Percentiles rank a stretch among this genome's conserved stretches.
Conservation (phyloP, 257 asterid genomes). For the Euphrasia confusa region DNA sequence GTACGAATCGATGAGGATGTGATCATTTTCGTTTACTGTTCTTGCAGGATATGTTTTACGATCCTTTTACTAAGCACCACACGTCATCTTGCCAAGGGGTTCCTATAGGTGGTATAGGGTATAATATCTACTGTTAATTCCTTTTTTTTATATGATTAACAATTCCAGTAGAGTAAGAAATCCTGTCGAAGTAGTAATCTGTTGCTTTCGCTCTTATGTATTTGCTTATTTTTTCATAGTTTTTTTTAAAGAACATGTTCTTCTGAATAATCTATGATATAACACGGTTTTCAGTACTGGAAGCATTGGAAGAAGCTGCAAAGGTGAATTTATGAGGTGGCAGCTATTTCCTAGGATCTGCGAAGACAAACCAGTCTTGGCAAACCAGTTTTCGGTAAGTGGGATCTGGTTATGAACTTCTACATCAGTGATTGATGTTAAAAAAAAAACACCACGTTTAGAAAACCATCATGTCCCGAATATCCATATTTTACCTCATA, state of each 20-base stretch:
- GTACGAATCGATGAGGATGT: constrained; percentile 19
- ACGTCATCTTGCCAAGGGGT: constrained; percentile 87
- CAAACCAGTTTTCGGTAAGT: constrained; percentile 96
- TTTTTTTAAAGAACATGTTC: too few relatives aligned
- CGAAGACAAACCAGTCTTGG: constrained; percentile 82
- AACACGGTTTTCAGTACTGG: constrained; percentile 66
- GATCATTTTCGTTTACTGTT: constrained; percentile 21
- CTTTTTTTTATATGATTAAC: not conserved
- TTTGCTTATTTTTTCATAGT: not conserved
- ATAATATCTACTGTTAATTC: constrained; percentile 23
- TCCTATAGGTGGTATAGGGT: constrained; percentile 98
- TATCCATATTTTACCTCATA: constrained; percentile 8
- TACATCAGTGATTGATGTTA: not conserved
- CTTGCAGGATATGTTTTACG: constrained; percentile 64
- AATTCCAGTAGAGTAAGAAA: not conserved
- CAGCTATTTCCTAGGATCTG: constrained; percentile 87
- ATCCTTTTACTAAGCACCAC: constrained; percentile 77
- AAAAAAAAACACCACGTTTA: constrained; percentile 9
- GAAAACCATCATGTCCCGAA: constrained; percentile 3
- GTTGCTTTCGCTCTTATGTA: constrained; percentile 8
- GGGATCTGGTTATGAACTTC: constrained; percentile 20
- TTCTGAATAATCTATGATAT: constrained; percentile 6
- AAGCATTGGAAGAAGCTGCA: constrained; percentile 95
- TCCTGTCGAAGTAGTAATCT: not conserved
- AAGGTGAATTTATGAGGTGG: constrained; percentile 92